Evolutionary conservation across 495 filamentous ascomycete genomes (phyloP), one percentile per base, ranked within the genome.

Genomic region (Aspergillus homomorphus): DNA sequence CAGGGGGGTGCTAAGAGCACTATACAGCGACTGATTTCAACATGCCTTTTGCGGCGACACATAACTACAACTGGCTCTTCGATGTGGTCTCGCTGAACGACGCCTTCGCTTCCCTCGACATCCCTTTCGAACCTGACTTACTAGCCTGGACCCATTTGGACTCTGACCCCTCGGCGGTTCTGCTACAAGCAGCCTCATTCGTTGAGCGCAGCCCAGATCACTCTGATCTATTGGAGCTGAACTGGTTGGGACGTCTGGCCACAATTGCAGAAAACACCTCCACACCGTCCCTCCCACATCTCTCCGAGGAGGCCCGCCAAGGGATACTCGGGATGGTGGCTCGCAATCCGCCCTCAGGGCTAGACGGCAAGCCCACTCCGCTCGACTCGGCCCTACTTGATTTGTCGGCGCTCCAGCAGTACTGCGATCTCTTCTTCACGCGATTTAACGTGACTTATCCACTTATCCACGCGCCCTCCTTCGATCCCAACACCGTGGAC

Each of bases 31-130:
- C 72, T 56, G 81, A 79, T 16, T 84, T 85, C 57, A 81, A 83
- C 53, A 78, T 80, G 57, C 81, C 80, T 2, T 85, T 83, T 61
- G 83, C 80, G 5, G 80, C 80, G 5, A 76, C 78, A 42, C 72
- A 69, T 53, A 80, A 84, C 54, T 83, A 83, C 59, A 80, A 80
- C 57, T 84, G 82, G 81, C 58, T 83, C 18, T 85, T 85, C 66
- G 77, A 78, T 54, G 72, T 77, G 43, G 58, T 66, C 23, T 67
- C 68, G 19, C 64, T 73, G 24, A 64, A 76, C 60, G 64, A 74
- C 61, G 74, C 74, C 41, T 72, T 73, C 59, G 42, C 71, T 30
- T 56, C 67, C 15, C 62, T 72, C 33, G 68, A 73, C 18, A 59
- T 69, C 4, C 69, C 67, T 4, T 48, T 73, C 0, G 66, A 62